Evolutionary conservation across 1,139 yeast genomes (phyloP), one percentile per base, ranked within the genome.

Genomic region (Keqinozyma sinolaborantium): DNA sequence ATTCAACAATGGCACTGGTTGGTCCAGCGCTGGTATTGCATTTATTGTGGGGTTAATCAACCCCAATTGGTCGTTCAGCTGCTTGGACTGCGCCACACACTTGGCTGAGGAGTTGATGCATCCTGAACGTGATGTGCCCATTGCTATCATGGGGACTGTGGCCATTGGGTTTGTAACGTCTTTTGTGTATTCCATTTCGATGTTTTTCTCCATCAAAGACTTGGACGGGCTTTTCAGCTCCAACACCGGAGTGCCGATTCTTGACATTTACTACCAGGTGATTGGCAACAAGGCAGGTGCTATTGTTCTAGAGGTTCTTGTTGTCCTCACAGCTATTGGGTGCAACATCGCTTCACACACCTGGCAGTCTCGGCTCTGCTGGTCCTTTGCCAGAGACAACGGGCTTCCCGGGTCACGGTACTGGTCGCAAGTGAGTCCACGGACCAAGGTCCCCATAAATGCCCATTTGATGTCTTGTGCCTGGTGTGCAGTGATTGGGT

Each of bases 321-420:
- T 81, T 30, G 60, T 79, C 35, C 60, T 75, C 32, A 80, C 87
- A 8, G 81, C 84, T 2, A 63, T 75, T 47, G 86, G 87, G 24
- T 82, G 88, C 53, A 77, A 78, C 38, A 77, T 81, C 40, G 73
- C 84, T 5, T 72, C 82, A 35, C 88, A 82, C 48, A 81, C 90
- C 3, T 79, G 87, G 85, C 84, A 78, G 59, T 80, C 86, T 28
- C 67, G 87, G 52, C 60, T 81, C 43, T 74, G 84, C 47, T 83
- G 90, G 90, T 79, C 88, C 6, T 83, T 82, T 52, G 70, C 87
- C 12, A 75, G 90, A 56, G 90, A 83, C 58, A 58, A 62, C 28
- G 72, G 72, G 1, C 53, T 66, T 35, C 68, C 69, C 3, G 64
- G 60, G 4, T 61, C 70, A 4, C 42, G 50, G 26, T 57, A 51